Conservation (phyloP, 441 rosid species). For the Codiaeum variegatum region DNA sequence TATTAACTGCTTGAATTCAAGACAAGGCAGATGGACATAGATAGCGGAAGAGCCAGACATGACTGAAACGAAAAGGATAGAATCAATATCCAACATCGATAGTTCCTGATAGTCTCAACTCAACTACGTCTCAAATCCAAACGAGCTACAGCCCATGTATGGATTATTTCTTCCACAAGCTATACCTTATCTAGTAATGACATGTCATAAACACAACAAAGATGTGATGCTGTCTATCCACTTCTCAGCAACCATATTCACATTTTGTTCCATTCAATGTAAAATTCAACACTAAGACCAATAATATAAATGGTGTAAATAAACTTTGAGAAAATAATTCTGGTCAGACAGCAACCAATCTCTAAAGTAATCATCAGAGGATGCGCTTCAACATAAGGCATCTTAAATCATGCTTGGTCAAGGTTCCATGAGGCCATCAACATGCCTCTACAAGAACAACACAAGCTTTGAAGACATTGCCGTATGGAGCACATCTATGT, state of each 20-base stretch:
- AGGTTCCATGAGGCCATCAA: constrained; percentile 7
- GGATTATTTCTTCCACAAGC: neutral
- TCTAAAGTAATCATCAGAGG: constrained; percentile 37
- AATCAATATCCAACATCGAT: neutral
- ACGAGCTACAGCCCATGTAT: neutral
- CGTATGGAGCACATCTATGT: constrained; percentile 39
- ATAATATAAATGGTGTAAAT: neutral
- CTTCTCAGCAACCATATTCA: neutral
- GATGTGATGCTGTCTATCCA: neutral
- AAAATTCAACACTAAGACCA: neutral
- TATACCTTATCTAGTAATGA: neutral
- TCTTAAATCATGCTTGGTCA: constrained; percentile 16
- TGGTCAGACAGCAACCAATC: constrained; percentile 47
- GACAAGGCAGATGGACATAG: neutral
- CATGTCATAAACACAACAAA: neutral
- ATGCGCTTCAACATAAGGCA: constrained; percentile 42
- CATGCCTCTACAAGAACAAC: neutral
- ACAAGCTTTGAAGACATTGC: constrained; percentile 24
- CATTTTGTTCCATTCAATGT: neutral
- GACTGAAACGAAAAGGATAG: neutral
- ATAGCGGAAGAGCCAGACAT: neutral
- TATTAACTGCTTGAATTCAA: neutral
- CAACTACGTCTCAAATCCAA: neutral
- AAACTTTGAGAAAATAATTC: constrained; percentile 17
- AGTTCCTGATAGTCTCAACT: neutral